Percentiles rank a stretch among this genome's conserved stretches.
Evolutionary conservation across 805 yeast species (phyloP).

Genomic region (Wickerhamomyces sydowiorum): DNA sequence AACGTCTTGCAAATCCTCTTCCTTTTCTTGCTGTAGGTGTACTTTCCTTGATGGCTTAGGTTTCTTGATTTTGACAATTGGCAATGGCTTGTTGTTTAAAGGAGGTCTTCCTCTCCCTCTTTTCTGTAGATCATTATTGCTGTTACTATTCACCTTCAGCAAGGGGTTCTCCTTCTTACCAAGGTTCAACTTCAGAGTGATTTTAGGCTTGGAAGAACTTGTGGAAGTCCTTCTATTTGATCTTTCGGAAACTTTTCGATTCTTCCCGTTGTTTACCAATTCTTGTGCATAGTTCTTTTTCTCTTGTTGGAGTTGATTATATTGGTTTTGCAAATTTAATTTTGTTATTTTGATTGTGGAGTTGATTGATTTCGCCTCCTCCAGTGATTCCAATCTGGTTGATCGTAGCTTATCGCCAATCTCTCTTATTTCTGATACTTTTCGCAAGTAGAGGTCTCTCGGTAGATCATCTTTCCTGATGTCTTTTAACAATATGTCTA

Average conservation of each 20-base stretch:
- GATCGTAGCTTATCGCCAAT: constrained; percentile 15
- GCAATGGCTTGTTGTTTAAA: neutral
- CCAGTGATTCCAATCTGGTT: constrained; percentile 24
- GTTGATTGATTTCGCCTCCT: constrained; percentile 22
- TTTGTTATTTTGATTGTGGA: constrained; percentile 19
- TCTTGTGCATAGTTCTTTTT: constrained; percentile 19
- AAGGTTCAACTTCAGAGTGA: constrained; percentile 8
- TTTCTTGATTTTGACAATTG: neutral
- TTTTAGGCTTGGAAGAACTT: constrained; percentile 4
- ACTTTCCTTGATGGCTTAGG: neutral
- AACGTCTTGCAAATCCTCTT: constrained; percentile 7
- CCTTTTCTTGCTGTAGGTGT: neutral
- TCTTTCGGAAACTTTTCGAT: constrained; percentile 13
- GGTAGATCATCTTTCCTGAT: constrained; percentile 7
- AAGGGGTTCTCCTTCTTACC: constrained; percentile 1
- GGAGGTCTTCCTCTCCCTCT: constrained; percentile 1
- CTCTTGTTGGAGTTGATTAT: constrained; percentile 21
- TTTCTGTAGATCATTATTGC: neutral
- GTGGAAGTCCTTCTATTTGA: constrained; percentile 14
- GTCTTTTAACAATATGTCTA: constrained; percentile 10
- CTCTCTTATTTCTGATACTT: constrained; percentile 2
- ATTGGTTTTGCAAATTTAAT: constrained; percentile 16
- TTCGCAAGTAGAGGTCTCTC: constrained; percentile 5
- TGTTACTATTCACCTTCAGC: constrained; percentile 1
- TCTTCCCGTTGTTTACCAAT: constrained; percentile 12